Evolutionary conservation across 495 filamentous ascomycete genomes (phyloP).

Genomic region (Penicillium silybi): DNA sequence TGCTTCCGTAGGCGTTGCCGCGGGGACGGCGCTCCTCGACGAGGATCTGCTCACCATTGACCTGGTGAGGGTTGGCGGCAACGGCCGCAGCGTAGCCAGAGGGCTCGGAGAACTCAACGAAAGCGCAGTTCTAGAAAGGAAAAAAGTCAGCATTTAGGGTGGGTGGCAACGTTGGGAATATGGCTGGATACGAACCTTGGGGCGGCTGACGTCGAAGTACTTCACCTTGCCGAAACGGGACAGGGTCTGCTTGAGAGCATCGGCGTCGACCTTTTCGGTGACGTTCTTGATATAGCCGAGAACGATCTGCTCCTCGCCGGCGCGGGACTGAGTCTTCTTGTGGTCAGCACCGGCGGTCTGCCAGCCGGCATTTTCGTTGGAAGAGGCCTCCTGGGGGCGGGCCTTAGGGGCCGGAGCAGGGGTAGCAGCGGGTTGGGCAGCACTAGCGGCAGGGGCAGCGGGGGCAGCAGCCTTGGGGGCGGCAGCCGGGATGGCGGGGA

Average conservation of each 20-base stretch:
- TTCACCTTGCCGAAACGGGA: conserved; percentile 71
- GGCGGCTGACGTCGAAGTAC: conserved; percentile 84
- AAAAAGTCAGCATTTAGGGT: background rate
- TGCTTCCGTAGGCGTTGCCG: conserved; percentile 59
- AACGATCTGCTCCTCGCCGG: conserved; percentile 61
- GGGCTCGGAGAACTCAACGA: conserved; percentile 82
- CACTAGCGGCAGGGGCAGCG: conserved; percentile 27
- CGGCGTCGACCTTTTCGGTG: conserved; percentile 71
- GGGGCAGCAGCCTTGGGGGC: conserved; percentile 40
- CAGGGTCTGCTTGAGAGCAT: conserved; percentile 61
- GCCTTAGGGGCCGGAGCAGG: conserved; percentile 32
- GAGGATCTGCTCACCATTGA: conserved; percentile 73
- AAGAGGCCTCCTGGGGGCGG: conserved; percentile 42
- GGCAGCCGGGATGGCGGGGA: conserved; percentile 35
- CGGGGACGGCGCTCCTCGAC: conserved; percentile 88
- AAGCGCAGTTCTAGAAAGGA: conserved; percentile 77
- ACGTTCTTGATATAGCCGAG: conserved; percentile 93
- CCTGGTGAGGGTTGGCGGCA: conserved; percentile 77
- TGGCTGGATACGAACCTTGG: conserved; percentile 61
- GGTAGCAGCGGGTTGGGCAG: conserved; percentile 30
- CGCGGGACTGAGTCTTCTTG: conserved; percentile 72
- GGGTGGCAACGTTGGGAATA: background rate
- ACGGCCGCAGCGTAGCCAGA: conserved; percentile 78
- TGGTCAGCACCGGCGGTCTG: conserved; percentile 74
- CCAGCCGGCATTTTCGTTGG: conserved; percentile 58